These are phyloP conservation scores for Furcasterigmium furcatum DNA, from an alignment of 2,329 filamentous ascomycete species.

Conservation along the genomic window DNA sequence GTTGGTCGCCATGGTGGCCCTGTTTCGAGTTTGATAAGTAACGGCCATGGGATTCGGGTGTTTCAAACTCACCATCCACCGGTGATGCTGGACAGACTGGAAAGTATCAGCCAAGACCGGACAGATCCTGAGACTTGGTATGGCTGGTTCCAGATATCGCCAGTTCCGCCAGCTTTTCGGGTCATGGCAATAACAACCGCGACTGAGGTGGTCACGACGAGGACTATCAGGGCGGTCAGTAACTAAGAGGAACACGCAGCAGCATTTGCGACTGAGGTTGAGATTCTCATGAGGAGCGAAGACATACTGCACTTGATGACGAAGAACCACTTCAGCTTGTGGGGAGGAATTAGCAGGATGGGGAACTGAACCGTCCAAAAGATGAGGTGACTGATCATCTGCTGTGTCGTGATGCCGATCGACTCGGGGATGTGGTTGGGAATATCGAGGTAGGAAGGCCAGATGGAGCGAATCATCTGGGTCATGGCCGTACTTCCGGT, in stretches of 20 bases:
- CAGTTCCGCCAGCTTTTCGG: too few species aligned
- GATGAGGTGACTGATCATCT: conserved; percentile 53
- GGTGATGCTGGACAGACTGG: too few species aligned
- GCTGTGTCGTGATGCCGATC: conserved; percentile 33
- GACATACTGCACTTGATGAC: conserved; percentile 16
- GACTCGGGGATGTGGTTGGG: conserved; percentile 34
- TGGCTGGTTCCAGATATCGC: too few species aligned
- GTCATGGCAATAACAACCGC: conserved; percentile 13
- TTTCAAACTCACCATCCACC: too few species aligned
- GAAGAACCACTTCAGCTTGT: conserved; percentile 49
- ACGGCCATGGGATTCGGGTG: too few species aligned
- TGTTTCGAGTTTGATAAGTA: too few species aligned
- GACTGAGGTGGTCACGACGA: conserved; percentile 6
- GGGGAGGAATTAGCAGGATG: conserved; percentile 51
- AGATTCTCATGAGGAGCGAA: conserved; percentile 51
- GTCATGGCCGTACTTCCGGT: conserved; percentile 24
- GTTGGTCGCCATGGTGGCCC: too few species aligned
- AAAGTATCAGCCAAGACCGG: too few species aligned
- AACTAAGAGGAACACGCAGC: conserved; percentile 31
- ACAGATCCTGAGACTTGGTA: too few species aligned
- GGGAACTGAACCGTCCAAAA: conserved; percentile 52
- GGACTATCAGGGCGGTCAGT: conserved; percentile 40
- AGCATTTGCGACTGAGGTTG: conserved; percentile 44
- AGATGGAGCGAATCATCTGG: conserved; percentile 30
- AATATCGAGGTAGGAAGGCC: conserved; percentile 34